A percentile compares a stretch with the other conserved stretches of the same genome.
Evolutionary conservation across 2,329 filamentous ascomycete species (phyloP).

Genomic region (Lecanicillium sp.): DNA sequence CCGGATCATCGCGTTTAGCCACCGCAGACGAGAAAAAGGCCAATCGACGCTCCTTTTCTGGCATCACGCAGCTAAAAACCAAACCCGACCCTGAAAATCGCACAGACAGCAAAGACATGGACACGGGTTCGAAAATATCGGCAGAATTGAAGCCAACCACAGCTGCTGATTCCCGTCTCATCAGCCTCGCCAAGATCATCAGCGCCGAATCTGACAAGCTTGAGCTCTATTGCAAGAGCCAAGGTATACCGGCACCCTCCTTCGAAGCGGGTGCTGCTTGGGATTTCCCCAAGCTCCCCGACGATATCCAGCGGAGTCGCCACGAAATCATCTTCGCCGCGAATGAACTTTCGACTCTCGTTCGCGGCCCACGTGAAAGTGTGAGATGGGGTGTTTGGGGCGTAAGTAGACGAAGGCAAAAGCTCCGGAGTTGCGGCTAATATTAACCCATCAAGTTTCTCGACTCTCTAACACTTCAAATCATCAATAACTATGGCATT

Average conservation of each 20-base stretch:
- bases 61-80: neutral
- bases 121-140: neutral
- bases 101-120: neutral
- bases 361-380: slow-evolving; percentile 44
- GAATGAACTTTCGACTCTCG: slow-evolving; percentile 40
- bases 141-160: slow-evolving; percentile 11
- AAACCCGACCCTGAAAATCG: neutral
- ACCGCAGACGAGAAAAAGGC: slow-evolving; percentile 8
- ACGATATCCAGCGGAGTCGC: slow-evolving; percentile 39
- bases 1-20: slow-evolving; percentile 4
- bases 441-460: slow-evolving; percentile 34
- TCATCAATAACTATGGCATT: slow-evolving; percentile 45
- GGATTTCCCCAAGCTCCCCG: slow-evolving; percentile 43
- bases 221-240: slow-evolving; percentile 40
- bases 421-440: neutral
- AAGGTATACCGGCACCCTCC: slow-evolving; percentile 35
- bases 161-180: slow-evolving; percentile 32
- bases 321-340: slow-evolving; percentile 43
- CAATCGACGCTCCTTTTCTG: slow-evolving; percentile 11
- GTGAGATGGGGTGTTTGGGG: slow-evolving; percentile 48
- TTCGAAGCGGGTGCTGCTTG: slow-evolving; percentile 39
- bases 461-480: slow-evolving; percentile 43
- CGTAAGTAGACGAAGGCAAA: slow-evolving; percentile 32
- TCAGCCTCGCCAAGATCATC: slow-evolving; percentile 42
- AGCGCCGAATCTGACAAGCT: slow-evolving; percentile 43